phyloP scores from a whole-genome alignment of 2,329 filamentous ascomycete genomes.

The Gnomoniopsis smithogilvyi region DNA sequence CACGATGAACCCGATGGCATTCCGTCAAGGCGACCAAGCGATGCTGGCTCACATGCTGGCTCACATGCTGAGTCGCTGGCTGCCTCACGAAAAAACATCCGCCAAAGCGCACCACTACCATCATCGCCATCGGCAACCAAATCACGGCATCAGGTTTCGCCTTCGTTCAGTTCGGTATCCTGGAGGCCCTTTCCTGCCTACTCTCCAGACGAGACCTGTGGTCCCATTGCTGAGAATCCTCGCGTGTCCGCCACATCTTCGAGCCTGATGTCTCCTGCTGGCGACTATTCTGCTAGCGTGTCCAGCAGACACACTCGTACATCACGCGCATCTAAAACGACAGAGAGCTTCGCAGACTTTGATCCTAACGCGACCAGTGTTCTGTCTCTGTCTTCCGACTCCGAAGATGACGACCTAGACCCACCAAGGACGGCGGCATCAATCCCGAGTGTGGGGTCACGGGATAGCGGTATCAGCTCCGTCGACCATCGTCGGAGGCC shows the following conservation, averaged over 20 bases:
- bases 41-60: background rate
- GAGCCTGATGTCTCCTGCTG: constrained; percentile 27
- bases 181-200: constrained; percentile 7
- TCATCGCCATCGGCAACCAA: background rate
- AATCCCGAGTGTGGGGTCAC: constrained; percentile 26
- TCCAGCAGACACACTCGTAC: constrained; percentile 55
- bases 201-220: constrained; percentile 22
- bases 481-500: constrained; percentile 12
- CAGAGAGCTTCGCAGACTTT: constrained; percentile 45
- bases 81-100: background rate
- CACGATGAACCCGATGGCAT: constrained; percentile 18
- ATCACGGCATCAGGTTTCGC: constrained; percentile 12
- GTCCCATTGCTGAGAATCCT: constrained; percentile 26
- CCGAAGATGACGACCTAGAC: constrained; percentile 42
- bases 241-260: constrained; percentile 25
- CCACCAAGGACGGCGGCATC: constrained; percentile 31
- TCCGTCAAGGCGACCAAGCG: background rate
- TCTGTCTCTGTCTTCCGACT: constrained; percentile 55
- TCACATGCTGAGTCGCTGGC: background rate
- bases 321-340: constrained; percentile 50
- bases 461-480: constrained; percentile 20
- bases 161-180: constrained; percentile 8
- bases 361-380: constrained; percentile 55
- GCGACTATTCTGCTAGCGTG: constrained; percentile 47
- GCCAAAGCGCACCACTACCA: constrained; percentile 4